Evolutionary conservation across 306 rosid genomes (phyloP), one percentile per base, ranked within the genome.

Genomic region (Fragaria iinumae): DNA sequence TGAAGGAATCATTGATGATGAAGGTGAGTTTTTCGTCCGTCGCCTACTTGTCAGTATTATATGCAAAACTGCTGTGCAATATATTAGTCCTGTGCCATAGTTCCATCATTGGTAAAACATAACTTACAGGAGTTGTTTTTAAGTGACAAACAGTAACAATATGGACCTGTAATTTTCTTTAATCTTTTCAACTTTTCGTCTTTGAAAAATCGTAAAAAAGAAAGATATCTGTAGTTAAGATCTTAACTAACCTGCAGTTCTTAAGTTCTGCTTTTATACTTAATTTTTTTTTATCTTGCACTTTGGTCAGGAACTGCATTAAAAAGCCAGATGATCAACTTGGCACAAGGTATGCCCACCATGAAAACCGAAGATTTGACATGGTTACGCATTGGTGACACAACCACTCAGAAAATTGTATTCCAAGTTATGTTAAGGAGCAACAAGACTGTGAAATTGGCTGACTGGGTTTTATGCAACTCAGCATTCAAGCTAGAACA

Each of bases 401-500:
- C 36, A 64, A 62, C 77, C 17, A 18, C 52, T 0, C 77, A 80
- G 75, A 81, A 82, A 41, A 56, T 44, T 0, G 0, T 77, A 9
- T 81, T 81, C 8, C 43, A 84, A 11, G 0, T 0, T 1, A 6
- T 44, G 1, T 0, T 18, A 16, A 60, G 64, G 69, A 34, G 18
- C 67, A 68, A 14, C 12, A 43, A 50, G 60, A 21, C 68, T 34
- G 45, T 74, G 18, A 12, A 79, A 75, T 4, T n/a, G 17, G 82
- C 50, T 57, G 76, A 84, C 6, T 70, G 81, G 83, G 6, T 84
- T 44, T 32, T 82, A 44, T 84, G 86, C 84, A 84, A 87, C 84
- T 76, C 85, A 32, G 49, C 73, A 20, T 36, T 55, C 27, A 79
- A 76, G 2, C 78, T 83, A 52, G 84, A 86, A 59, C 71, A 76